Conservation (phyloP, 2,329 filamentous ascomycete species). For the Fusarium citri region DNA sequence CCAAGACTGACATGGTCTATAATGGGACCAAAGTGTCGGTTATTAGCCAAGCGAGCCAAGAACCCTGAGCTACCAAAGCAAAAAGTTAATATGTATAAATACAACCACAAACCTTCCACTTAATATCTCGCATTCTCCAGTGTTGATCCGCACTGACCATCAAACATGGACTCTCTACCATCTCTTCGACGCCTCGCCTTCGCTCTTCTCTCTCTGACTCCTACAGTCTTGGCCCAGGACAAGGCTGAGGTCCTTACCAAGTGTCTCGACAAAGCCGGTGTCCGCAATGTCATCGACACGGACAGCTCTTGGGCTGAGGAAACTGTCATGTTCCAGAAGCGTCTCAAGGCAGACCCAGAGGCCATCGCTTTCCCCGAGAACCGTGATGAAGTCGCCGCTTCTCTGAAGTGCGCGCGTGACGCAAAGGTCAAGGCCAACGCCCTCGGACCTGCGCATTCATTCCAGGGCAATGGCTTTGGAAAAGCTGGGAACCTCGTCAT, state of each 20-base stretch:
- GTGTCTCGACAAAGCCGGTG: slow-evolving; percentile 32
- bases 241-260: slow-evolving; percentile 19
- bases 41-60: slow-evolving; percentile 1
- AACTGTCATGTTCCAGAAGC: slow-evolving; percentile 38
- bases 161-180: slow-evolving; percentile 3
- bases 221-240: slow-evolving; percentile 7
- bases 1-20: background rate
- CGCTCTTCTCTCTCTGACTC: background rate
- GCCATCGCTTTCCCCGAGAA: slow-evolving; percentile 37
- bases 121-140: background rate
- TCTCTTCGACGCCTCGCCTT: slow-evolving; percentile 17
- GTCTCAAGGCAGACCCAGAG: slow-evolving; percentile 37
- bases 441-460: slow-evolving; percentile 42
- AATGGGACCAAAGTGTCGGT: background rate
- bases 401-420: slow-evolving; percentile 42
- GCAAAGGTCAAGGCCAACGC: slow-evolving; percentile 38
- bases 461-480: slow-evolving; percentile 39
- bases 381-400: slow-evolving; percentile 36
- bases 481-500: slow-evolving; percentile 41
- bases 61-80: background rate
- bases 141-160: background rate
- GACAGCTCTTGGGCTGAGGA: slow-evolving; percentile 36
- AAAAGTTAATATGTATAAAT: slow-evolving; percentile 17
- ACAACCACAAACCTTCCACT: background rate
- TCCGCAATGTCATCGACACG: slow-evolving; percentile 35